Conservation (phyloP, 2,329 filamentous ascomycete genomes). For the Sclerotinia minor region DNA sequence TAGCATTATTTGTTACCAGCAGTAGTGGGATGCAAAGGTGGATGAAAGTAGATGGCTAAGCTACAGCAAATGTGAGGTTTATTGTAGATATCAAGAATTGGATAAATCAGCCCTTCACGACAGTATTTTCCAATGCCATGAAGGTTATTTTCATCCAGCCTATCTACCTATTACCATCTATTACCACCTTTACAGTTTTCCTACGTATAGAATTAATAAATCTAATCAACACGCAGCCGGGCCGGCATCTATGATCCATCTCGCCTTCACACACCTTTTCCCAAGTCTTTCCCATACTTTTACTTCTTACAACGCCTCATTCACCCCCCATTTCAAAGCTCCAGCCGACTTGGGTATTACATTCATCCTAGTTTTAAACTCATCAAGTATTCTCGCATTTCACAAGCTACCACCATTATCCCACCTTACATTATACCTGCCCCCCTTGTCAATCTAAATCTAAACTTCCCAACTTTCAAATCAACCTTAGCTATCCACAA, state of each 20-base stretch:
- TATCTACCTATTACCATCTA: not conserved
- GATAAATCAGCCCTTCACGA: not conserved
- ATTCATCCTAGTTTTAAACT: conserved; percentile 1
- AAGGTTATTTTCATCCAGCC: not conserved
- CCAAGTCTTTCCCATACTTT: not conserved
- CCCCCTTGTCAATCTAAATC: not conserved
- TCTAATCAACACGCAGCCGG: not conserved
- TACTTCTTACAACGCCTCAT: not conserved
- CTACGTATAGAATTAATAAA: conserved; percentile 1
- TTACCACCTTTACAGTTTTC: no score
- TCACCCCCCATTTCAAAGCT: not conserved
- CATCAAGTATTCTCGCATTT: conserved; percentile 4
- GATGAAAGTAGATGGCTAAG: not conserved
- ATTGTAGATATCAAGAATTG: conserved; percentile 1
- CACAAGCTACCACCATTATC: not conserved
- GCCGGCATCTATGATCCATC: not conserved
- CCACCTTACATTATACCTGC: conserved; percentile 7
- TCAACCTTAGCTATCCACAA: not conserved
- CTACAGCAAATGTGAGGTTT: not conserved
- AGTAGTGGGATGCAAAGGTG: conserved; percentile 13
- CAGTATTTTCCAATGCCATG: not conserved
- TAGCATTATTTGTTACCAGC: conserved; percentile 14
- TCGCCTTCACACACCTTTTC: not conserved
- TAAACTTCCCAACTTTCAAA: not conserved
- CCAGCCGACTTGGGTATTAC: not conserved